Conservation (phyloP, 1,284 basidiomycete species). For the Cryptococcus floricola region DNA sequence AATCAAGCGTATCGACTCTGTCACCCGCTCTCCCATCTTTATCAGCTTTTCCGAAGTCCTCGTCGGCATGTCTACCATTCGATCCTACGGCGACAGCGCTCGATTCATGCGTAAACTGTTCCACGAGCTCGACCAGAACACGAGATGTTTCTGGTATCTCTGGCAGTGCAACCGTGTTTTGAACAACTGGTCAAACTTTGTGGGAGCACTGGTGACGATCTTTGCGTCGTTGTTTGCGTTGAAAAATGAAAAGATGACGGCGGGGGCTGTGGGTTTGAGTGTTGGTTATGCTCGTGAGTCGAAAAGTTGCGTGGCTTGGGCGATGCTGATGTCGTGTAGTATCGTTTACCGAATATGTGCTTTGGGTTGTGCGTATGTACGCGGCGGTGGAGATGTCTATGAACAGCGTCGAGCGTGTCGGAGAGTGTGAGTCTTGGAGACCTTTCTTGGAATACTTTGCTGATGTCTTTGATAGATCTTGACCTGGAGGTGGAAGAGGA, state of each 20-base stretch:
- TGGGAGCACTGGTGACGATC: slow-evolving; percentile 51
- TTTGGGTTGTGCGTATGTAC: slow-evolving; percentile 53
- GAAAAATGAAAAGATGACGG: slow-evolving; percentile 39
- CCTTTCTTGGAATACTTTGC: neutral
- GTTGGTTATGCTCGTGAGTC: slow-evolving; percentile 43
- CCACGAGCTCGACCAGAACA: slow-evolving; percentile 51
- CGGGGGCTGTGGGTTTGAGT: slow-evolving; percentile 45
- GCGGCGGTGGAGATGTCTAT: slow-evolving; percentile 51
- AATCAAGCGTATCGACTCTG: slow-evolving; percentile 55
- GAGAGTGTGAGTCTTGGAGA: slow-evolving; percentile 47
- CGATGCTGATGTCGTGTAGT: slow-evolving; percentile 23
- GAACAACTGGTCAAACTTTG: slow-evolving; percentile 50
- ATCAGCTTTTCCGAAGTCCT: slow-evolving; percentile 53
- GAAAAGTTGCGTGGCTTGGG: neutral
- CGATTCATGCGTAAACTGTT: slow-evolving; percentile 52
- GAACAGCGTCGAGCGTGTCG: slow-evolving; percentile 52
- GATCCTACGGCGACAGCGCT: slow-evolving; percentile 53
- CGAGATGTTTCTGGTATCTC: slow-evolving; percentile 47
- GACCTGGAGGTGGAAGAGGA: slow-evolving; percentile 52
- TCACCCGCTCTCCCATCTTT: slow-evolving; percentile 56
- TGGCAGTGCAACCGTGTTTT: slow-evolving; percentile 52
- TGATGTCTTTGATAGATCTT: slow-evolving; percentile 31
- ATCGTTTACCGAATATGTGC: slow-evolving; percentile 50
- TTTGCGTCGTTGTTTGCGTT: slow-evolving; percentile 51
- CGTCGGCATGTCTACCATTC: slow-evolving; percentile 53